Evolutionary conservation across 257 asterid genomes (phyloP).

Genomic region (Salvia splendens): DNA sequence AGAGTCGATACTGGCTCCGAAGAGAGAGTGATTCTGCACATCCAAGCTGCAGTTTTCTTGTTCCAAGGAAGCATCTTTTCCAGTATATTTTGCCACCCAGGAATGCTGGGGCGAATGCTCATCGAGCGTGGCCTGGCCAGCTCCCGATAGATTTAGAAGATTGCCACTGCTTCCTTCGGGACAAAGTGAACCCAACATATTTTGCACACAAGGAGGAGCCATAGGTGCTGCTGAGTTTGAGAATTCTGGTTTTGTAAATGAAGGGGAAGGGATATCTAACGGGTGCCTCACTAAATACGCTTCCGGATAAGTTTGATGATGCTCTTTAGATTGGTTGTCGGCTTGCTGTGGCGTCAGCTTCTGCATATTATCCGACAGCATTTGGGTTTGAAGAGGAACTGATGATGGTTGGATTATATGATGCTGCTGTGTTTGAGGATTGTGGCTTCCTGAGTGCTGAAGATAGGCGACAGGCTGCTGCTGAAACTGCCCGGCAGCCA

Average conservation of each 20-base stretch:
- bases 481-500: constrained; percentile 79
- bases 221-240: constrained; percentile 45
- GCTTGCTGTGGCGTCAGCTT: constrained; percentile 56
- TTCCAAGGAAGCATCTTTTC: constrained; percentile 61
- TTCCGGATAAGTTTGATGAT: constrained; percentile 55
- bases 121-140: constrained; percentile 53
- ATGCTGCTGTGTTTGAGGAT: constrained; percentile 53
- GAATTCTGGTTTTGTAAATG: constrained; percentile 61
- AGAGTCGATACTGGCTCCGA: constrained; percentile 62
- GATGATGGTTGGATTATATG: constrained; percentile 51
- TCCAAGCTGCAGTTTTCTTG: constrained; percentile 60
- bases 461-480: constrained; percentile 70
- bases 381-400: constrained; percentile 61
- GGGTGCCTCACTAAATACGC: constrained; percentile 61
- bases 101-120: constrained; percentile 70
- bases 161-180: constrained; percentile 62
- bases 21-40: constrained; percentile 63
- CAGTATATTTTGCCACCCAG: constrained; percentile 63
- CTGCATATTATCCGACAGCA: constrained; percentile 63
- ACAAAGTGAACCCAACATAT: constrained; percentile 67
- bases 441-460: constrained; percentile 59
- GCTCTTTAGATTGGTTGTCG: constrained; percentile 50
- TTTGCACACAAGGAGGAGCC: constrained; percentile 61
- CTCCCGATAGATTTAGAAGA: constrained; percentile 57
- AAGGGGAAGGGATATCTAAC: constrained; percentile 63